These are phyloP conservation scores for Breynia disticha DNA, from an alignment of 441 rosid genomes.

Conservation along the genomic window DNA sequence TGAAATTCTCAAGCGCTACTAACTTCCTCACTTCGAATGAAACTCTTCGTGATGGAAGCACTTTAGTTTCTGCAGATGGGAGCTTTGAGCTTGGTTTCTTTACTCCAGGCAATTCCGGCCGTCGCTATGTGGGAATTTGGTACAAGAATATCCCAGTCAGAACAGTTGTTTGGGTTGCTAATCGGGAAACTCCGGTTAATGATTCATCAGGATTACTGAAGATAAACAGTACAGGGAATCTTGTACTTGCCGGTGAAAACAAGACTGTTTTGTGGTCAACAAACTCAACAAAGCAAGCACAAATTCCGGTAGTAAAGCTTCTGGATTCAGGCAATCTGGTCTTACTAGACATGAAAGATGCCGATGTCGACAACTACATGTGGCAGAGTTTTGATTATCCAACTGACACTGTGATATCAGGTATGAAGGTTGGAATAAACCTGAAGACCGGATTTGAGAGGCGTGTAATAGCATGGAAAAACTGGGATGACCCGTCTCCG, in stretches of 20 bases:
- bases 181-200: constrained; percentile 5
- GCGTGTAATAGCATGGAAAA: background rate
- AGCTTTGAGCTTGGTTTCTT: constrained; percentile 5
- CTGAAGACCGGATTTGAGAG: background rate
- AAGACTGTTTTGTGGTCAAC: constrained; percentile 4
- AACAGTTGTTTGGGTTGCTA: constrained; percentile 17
- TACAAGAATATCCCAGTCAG: constrained; percentile 1
- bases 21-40: too few relatives aligned
- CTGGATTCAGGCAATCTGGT: background rate
- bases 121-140: constrained; percentile 10
- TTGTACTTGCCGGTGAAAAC: background rate
- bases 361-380: background rate
- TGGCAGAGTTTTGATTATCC: background rate
- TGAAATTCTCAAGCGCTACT: too few relatives aligned
- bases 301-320: background rate
- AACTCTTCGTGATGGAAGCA: background rate
- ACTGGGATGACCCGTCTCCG: background rate
- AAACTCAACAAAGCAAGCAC: background rate
- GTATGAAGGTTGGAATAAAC: background rate
- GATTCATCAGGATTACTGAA: background rate
- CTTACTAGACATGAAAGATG: background rate
- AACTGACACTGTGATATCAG: background rate
- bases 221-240: background rate
- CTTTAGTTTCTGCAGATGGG: background rate
- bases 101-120: constrained; percentile 3